phyloP scores from a whole-genome alignment of 2,329 filamentous ascomycete species.

The Ceratocystis lukuohia region DNA sequence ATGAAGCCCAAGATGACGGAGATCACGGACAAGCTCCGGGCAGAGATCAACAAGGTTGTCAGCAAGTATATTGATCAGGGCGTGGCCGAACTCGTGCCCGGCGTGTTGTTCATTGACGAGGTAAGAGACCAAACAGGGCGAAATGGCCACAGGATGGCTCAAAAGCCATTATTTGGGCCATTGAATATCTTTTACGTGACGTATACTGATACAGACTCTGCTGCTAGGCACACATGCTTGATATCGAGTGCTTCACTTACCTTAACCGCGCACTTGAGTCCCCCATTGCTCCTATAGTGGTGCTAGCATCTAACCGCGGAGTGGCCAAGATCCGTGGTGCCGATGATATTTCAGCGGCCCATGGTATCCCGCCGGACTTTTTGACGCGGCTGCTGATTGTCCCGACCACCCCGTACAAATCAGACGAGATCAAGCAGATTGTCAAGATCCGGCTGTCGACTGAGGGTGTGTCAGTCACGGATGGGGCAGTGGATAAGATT shows the following conservation, averaged over 20 bases:
- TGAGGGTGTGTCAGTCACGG: slow-evolving; percentile 65
- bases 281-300: slow-evolving; percentile 87
- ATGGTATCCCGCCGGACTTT: slow-evolving; percentile 89
- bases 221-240: slow-evolving; percentile 81
- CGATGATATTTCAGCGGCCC: slow-evolving; percentile 66
- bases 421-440: slow-evolving; percentile 84
- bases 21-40: slow-evolving; percentile 91
- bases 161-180: not conserved
- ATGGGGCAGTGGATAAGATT: slow-evolving; percentile 76
- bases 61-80: slow-evolving; percentile 98
- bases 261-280: slow-evolving; percentile 96
- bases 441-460: slow-evolving; percentile 71
- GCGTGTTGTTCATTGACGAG: slow-evolving; percentile 97
- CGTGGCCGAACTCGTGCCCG: slow-evolving; percentile 92
- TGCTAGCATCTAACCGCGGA: slow-evolving; percentile 92
- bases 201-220: not conserved
- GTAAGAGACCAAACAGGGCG: slow-evolving; percentile 34
- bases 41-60: slow-evolving; percentile 98
- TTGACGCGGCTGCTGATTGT: slow-evolving; percentile 89
- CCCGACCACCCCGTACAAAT: slow-evolving; percentile 78
- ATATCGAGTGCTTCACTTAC: slow-evolving; percentile 98
- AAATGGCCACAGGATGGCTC: not conserved
- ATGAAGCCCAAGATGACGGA: slow-evolving; percentile 99
- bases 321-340: slow-evolving; percentile 86
- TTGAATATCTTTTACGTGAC: not conserved